Percentiles rank a stretch among this genome's conserved stretches.
phyloP scores from a whole-genome alignment of 108 stramenopile species.

The Schizochytrium sp. region DNA sequence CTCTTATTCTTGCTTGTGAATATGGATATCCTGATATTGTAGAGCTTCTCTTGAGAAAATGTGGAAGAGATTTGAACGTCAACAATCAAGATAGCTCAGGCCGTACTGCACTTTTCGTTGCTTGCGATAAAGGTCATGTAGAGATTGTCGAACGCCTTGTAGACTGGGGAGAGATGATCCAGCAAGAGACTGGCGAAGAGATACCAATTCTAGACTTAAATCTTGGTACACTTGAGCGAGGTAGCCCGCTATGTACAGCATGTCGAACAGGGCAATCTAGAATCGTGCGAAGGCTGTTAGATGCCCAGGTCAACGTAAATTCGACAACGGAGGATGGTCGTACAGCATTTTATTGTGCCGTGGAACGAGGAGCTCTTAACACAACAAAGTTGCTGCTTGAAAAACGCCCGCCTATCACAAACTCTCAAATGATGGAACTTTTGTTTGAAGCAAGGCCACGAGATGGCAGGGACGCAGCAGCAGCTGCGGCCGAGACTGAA shows the following conservation, averaged over 20 bases:
- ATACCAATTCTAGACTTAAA: constrained; percentile 37
- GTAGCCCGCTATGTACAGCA: constrained; percentile 39
- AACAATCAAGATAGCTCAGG: constrained; percentile 30
- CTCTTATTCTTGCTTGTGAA: constrained; percentile 22
- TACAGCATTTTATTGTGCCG: constrained; percentile 46
- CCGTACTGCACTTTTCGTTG: constrained; percentile 30
- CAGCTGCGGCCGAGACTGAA: constrained; percentile 11
- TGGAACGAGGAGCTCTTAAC: constrained; percentile 48
- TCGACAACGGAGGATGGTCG: constrained; percentile 45
- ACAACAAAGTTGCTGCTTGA: constrained; percentile 50
- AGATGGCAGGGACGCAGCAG: constrained; percentile 26
- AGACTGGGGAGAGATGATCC: constrained; percentile 55
- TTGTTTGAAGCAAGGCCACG: constrained; percentile 19
- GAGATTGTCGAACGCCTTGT: constrained; percentile 22
- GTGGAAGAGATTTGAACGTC: constrained; percentile 12
- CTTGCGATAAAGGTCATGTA: constrained; percentile 18
- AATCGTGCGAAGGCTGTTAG: constrained; percentile 19
- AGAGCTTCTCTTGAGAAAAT: constrained; percentile 31
- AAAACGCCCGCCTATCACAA: constrained; percentile 47
- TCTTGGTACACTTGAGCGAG: constrained; percentile 38
- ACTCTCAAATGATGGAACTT: background rate
- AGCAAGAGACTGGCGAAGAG: constrained; percentile 49
- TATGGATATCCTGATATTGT: constrained; percentile 40
- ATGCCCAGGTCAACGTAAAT: constrained; percentile 9
- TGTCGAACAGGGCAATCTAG: constrained; percentile 52